phyloP scores from a whole-genome alignment of 1,284 basidiomycete species.

The Cryptococcus depauperatus region DNA sequence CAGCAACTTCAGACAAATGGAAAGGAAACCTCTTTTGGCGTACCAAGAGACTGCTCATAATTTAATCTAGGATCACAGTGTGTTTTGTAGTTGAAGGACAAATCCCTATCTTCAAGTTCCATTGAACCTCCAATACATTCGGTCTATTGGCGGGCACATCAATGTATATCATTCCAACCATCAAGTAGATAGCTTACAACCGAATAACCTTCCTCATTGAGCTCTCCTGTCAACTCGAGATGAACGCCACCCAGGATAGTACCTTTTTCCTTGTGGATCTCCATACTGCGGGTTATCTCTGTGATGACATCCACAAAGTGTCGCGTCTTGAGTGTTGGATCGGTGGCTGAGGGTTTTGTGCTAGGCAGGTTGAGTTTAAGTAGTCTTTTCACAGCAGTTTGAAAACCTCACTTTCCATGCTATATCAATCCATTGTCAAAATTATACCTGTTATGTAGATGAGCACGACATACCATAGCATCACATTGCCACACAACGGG shows the following conservation, averaged over 20 bases:
- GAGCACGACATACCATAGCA: constrained; percentile 58
- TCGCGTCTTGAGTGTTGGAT: constrained; percentile 64
- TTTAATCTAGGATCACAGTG: constrained; percentile 50
- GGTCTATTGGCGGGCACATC: too few relatives aligned
- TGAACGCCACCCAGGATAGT: constrained; percentile 89
- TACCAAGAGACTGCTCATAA: constrained; percentile 51
- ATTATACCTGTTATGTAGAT: neutral
- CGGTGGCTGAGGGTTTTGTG: constrained; percentile 66
- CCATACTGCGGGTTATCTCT: constrained; percentile 73
- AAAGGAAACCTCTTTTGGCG: constrained; percentile 2
- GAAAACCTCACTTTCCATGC: neutral
- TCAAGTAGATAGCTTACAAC: constrained; percentile 52
- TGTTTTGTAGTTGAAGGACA: constrained; percentile 49
- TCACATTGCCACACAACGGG: constrained; percentile 91
- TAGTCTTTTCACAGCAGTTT: neutral
- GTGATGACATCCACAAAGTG: constrained; percentile 84
- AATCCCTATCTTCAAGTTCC: constrained; percentile 50
- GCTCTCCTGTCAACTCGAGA: constrained; percentile 91
- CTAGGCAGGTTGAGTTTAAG: constrained; percentile 46
- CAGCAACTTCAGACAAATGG: neutral
- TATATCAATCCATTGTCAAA: neutral
- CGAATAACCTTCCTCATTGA: constrained; percentile 84
- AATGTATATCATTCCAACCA: too few relatives aligned
- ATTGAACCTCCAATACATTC: constrained; percentile 55
- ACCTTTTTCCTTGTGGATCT: constrained; percentile 62